Evolutionary conservation across 805 yeast genomes (phyloP).

Genomic region (Ogataea paradorogensis): DNA sequence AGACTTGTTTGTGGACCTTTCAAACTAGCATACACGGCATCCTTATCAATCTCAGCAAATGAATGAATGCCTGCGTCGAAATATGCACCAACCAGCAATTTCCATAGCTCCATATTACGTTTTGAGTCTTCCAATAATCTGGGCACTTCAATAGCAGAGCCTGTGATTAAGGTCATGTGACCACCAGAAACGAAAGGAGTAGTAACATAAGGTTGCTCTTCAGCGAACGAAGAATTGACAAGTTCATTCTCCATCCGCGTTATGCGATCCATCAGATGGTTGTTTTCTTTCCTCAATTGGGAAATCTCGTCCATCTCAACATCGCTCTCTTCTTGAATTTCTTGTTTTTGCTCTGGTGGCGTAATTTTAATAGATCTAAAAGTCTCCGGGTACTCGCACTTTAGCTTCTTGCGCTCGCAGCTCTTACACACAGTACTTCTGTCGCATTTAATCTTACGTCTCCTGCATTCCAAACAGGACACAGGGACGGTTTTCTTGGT

Average conservation of each 20-base stretch:
- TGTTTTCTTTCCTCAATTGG: constrained; percentile 4
- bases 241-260: constrained; percentile 1
- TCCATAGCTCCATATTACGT: constrained; percentile 6
- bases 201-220: constrained; percentile 2
- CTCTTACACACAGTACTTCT: constrained; percentile 40
- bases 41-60: constrained; percentile 10
- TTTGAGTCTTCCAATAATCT: constrained; percentile 3
- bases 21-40: constrained; percentile 3
- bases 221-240: background rate
- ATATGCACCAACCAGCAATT: constrained; percentile 4
- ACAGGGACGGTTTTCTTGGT: constrained; percentile 24
- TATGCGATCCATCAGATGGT: background rate
- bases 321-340: constrained; percentile 1
- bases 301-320: background rate
- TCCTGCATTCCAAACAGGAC: constrained; percentile 34
- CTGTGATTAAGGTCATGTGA: constrained; percentile 5
- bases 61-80: background rate
- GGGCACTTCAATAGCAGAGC: constrained; percentile 15
- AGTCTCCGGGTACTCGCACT: constrained; percentile 44
- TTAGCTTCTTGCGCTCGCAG: constrained; percentile 36
- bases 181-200: constrained; percentile 5
- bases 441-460: constrained; percentile 36
- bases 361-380: constrained; percentile 40
- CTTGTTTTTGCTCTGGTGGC: background rate
- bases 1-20: constrained; percentile 4